phyloP scores from a whole-genome alignment of 83 land plant species.

The Isoetes engelmannii region DNA sequence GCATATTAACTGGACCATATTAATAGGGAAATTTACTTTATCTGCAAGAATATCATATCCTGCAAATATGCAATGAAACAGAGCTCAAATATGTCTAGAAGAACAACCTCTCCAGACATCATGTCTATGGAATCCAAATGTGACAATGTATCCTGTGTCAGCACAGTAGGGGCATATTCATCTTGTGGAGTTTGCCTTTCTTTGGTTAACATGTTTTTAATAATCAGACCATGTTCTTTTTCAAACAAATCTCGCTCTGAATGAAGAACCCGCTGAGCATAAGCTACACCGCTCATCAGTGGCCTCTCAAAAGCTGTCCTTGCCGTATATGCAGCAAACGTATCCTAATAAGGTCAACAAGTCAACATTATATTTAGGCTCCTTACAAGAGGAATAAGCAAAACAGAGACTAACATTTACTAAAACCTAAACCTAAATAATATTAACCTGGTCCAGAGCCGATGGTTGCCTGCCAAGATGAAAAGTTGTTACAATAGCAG shows the following conservation, averaged over 20 bases:
- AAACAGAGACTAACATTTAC: too few relatives aligned
- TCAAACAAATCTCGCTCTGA: slow-evolving; percentile 71
- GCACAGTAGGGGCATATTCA: slow-evolving; percentile 44
- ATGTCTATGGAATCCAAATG: slow-evolving; percentile 9
- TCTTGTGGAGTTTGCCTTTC: slow-evolving; percentile 52
- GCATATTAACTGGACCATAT: neutral
- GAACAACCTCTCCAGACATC: slow-evolving; percentile 17
- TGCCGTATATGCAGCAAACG: slow-evolving; percentile 78
- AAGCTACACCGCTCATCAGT: slow-evolving; percentile 82
- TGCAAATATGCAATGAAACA: neutral
- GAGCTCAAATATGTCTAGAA: neutral
- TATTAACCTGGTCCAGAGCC: slow-evolving; percentile 77
- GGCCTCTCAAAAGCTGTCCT: slow-evolving; percentile 91
- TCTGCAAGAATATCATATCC: neutral
- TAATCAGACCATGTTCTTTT: slow-evolving; percentile 65
- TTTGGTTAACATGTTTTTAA: slow-evolving; percentile 70
- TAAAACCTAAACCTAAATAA: neutral
- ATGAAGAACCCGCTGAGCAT: slow-evolving; percentile 71
- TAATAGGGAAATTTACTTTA: neutral
- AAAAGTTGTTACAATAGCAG: slow-evolving; percentile 80
- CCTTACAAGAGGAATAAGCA: too few relatives aligned
- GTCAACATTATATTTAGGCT: too few relatives aligned
- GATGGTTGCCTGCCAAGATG: slow-evolving; percentile 81
- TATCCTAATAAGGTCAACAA: slow-evolving; percentile 36
- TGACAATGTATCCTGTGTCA: neutral